Percentiles rank a stretch among this genome's conserved stretches.
These are phyloP conservation scores for Russula compacta DNA, from an alignment of 768 basidiomycete species.

Conservation along the genomic window DNA sequence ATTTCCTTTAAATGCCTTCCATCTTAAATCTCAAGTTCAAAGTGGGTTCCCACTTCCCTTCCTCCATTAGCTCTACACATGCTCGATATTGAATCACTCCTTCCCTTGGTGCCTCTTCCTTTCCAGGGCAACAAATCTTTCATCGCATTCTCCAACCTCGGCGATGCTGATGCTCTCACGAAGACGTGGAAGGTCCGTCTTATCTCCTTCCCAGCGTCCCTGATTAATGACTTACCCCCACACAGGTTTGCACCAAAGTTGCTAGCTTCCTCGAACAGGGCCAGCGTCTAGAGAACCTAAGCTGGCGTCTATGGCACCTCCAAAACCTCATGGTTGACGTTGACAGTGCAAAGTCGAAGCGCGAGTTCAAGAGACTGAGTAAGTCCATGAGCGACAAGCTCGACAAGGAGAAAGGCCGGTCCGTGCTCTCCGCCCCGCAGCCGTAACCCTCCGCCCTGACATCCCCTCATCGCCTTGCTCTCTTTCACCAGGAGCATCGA, in stretches of 20 bases:
- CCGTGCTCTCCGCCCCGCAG: slow-evolving; percentile 26
- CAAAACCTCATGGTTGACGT: slow-evolving; percentile 87
- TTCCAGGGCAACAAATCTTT: slow-evolving; percentile 86
- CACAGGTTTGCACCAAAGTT: slow-evolving; percentile 81
- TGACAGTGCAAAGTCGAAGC: slow-evolving; percentile 81
- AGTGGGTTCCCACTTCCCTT: slow-evolving; percentile 30
- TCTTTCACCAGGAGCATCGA: slow-evolving; percentile 58
- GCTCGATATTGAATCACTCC: slow-evolving; percentile 17
- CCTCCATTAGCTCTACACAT: not conserved
- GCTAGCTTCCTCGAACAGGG: slow-evolving; percentile 87
- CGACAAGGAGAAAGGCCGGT: slow-evolving; percentile 90
- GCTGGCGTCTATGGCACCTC: slow-evolving; percentile 88
- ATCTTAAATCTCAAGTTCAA: slow-evolving; percentile 85
- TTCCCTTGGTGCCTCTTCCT: slow-evolving; percentile 16
- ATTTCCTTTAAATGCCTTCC: slow-evolving; percentile 49
- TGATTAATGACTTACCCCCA: not conserved
- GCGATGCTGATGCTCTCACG: slow-evolving; percentile 75
- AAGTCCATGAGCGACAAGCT: slow-evolving; percentile 86
- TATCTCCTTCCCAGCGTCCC: not conserved
- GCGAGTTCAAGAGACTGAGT: slow-evolving; percentile 84
- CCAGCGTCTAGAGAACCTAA: slow-evolving; percentile 83
- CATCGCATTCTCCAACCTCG: slow-evolving; percentile 83
- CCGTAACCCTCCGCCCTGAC: slow-evolving; percentile 15
- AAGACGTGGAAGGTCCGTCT: slow-evolving; percentile 80
- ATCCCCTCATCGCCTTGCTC: not conserved